A percentile compares a stretch with the other conserved stretches of the same genome.
phyloP scores from a whole-genome alignment of 306 rosid genomes.

The Citrullus colocynthis region DNA sequence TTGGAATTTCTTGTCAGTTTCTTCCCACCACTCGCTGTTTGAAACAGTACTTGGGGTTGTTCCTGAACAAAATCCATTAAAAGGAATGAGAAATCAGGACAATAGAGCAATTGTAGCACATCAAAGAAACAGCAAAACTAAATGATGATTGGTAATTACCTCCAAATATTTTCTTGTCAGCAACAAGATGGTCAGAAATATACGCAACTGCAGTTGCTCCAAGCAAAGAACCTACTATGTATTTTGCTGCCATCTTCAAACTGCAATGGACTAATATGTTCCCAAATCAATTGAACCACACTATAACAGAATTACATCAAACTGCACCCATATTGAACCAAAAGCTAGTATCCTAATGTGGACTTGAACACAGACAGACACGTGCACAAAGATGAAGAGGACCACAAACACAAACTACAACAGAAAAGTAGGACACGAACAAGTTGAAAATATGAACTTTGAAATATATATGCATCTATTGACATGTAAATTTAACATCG shows the following conservation, averaged over 20 bases:
- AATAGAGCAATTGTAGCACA: background rate
- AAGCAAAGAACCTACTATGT: conserved; percentile 19
- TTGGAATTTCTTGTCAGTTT: conserved; percentile 83
- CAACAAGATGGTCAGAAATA: conserved; percentile 22
- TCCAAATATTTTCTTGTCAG: conserved; percentile 73
- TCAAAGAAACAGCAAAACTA: background rate
- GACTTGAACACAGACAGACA: background rate
- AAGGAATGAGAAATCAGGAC: background rate
- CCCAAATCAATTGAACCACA: background rate
- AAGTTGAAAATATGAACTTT: background rate
- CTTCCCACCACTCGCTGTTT: conserved; percentile 65
- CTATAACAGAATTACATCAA: background rate
- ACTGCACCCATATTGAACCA: background rate
- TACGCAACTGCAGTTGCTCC: conserved; percentile 54
- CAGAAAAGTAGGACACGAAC: too few species aligned
- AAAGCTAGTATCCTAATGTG: background rate
- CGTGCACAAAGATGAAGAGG: background rate
- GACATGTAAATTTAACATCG: background rate
- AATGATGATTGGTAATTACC: conserved; percentile 22
- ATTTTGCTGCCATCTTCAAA: conserved; percentile 47
- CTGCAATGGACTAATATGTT: background rate
- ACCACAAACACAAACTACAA: background rate
- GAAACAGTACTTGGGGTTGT: conserved; percentile 50
- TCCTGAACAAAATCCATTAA: conserved; percentile 27
- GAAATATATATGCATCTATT: background rate